Percentiles rank a stretch among this genome's conserved stretches.
Evolutionary conservation across 805 yeast species (phyloP).

Genomic region (Schwanniomyces sp.): DNA sequence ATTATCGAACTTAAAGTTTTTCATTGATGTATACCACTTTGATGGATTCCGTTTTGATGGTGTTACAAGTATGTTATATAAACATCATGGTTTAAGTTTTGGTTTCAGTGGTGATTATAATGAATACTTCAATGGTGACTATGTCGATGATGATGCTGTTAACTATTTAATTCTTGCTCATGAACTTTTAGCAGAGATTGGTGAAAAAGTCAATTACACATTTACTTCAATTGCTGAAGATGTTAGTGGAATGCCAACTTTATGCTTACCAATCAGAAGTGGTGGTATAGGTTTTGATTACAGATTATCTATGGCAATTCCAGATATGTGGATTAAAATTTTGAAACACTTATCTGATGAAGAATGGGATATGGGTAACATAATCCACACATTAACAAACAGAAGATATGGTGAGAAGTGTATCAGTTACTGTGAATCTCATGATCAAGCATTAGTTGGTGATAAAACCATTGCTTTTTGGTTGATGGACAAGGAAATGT

Average conservation of each 20-base stretch:
- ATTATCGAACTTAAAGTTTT: constrained; percentile 80
- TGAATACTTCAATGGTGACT: constrained; percentile 78
- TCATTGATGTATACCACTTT: constrained; percentile 77
- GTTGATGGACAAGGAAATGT: constrained; percentile 99
- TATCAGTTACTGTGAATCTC: constrained; percentile 90
- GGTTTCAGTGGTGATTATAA: constrained; percentile 91
- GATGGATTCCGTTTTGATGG: constrained; percentile 98
- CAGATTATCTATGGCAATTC: constrained; percentile 93
- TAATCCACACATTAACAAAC: constrained; percentile 80
- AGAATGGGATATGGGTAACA: constrained; percentile 85
- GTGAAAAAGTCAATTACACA: constrained; percentile 32
- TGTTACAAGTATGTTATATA: constrained; percentile 88
- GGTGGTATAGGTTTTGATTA: constrained; percentile 97
- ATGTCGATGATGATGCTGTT: constrained; percentile 86
- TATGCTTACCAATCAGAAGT: constrained; percentile 66
- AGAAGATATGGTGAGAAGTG: constrained; percentile 87
- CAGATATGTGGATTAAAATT: constrained; percentile 98
- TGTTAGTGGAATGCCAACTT: constrained; percentile 95
- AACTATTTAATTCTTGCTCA: constrained; percentile 91
- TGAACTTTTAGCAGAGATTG: constrained; percentile 60
- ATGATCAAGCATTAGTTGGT: constrained; percentile 97
- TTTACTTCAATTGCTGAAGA: constrained; percentile 91
- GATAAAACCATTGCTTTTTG: constrained; percentile 96
- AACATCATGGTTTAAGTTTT: constrained; percentile 89
- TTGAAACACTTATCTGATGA: constrained; percentile 83